Percentiles rank a stretch among this genome's conserved stretches.
phyloP scores from a whole-genome alignment of 768 basidiomycete genomes.

The Suillus brevipes region DNA sequence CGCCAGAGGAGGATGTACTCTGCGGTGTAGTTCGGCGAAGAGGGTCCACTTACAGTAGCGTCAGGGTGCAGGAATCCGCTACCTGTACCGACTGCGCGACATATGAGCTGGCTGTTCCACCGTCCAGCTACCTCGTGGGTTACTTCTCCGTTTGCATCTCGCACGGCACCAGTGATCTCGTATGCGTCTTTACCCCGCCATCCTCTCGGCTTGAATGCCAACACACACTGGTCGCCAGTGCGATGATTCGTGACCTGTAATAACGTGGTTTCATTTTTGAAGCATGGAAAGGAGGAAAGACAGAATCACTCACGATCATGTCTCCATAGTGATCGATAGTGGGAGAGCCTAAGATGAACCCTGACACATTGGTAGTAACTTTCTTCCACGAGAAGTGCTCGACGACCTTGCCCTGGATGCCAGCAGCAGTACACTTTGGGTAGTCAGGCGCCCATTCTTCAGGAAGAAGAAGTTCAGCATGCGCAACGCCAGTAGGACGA shows the following conservation, averaged over 20 bases:
- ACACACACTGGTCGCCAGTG: slow-evolving; percentile 80
- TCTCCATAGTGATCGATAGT: slow-evolving; percentile 94
- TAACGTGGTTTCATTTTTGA: slow-evolving; percentile 3
- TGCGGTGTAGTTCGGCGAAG: slow-evolving; percentile 46
- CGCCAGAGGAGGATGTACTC: slow-evolving; percentile 90
- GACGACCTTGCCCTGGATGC: slow-evolving; percentile 54
- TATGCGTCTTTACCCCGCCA: slow-evolving; percentile 92
- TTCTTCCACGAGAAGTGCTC: slow-evolving; percentile 98
- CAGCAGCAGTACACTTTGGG: slow-evolving; percentile 51
- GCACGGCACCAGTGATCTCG: slow-evolving; percentile 87
- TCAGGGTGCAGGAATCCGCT: slow-evolving; percentile 71
- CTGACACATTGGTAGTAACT: slow-evolving; percentile 87
- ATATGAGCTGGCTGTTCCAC: slow-evolving; percentile 94
- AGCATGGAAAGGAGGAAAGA: neutral
- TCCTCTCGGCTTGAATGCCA: slow-evolving; percentile 95
- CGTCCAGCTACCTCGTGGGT: slow-evolving; percentile 91
- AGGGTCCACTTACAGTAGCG: slow-evolving; percentile 49
- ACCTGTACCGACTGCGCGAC: slow-evolving; percentile 66
- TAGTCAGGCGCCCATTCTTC: slow-evolving; percentile 61
- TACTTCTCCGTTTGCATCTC: slow-evolving; percentile 60
- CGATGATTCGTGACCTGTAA: slow-evolving; percentile 82
- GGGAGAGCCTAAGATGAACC: slow-evolving; percentile 88
- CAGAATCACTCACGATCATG: slow-evolving; percentile 70
- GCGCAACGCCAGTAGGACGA: slow-evolving; percentile 91
- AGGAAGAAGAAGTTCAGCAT: slow-evolving; percentile 79